Conservation (phyloP, 257 asterid genomes). For the Solanum corneliomulleri region DNA sequence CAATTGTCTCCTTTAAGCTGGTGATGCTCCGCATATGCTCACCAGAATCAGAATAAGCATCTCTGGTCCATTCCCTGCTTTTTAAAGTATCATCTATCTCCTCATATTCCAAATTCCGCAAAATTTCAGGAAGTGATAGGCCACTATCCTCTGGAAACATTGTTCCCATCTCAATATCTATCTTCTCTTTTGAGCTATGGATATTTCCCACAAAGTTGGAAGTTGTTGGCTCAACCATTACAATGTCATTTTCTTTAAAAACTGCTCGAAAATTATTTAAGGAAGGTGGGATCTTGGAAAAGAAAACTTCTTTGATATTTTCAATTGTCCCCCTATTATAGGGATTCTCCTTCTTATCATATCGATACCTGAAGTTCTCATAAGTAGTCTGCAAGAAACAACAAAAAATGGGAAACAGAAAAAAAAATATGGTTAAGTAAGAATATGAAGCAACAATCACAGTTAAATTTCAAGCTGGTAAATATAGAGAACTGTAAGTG, state of each 20-base stretch:
- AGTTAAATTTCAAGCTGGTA: background rate
- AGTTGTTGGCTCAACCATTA: slow-evolving; percentile 19
- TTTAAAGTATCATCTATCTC: slow-evolving; percentile 36
- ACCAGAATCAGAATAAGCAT: slow-evolving; percentile 9
- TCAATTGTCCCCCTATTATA: slow-evolving; percentile 61
- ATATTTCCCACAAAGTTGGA: slow-evolving; percentile 22
- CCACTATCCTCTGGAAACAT: slow-evolving; percentile 28
- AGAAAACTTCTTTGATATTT: slow-evolving; percentile 60
- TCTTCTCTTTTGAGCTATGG: slow-evolving; percentile 47
- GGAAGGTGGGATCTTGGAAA: slow-evolving; percentile 72
- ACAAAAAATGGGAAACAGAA: background rate
- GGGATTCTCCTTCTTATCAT: slow-evolving; percentile 77
- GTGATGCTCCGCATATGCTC: background rate
- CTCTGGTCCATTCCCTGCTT: slow-evolving; percentile 30
- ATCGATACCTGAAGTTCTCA: slow-evolving; percentile 81
- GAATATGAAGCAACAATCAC: background rate
- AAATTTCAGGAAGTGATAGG: slow-evolving; percentile 43
- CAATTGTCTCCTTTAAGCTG: background rate
- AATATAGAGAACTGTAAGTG: background rate
- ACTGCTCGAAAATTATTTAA: slow-evolving; percentile 46
- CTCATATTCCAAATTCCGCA: slow-evolving; percentile 43
- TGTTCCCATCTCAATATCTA: slow-evolving; percentile 67
- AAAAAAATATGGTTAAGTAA: background rate
- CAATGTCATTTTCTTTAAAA: slow-evolving; percentile 45
- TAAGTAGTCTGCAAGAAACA: slow-evolving; percentile 67